Percentiles rank a stretch among this genome's conserved stretches.
Evolutionary conservation across 192 early-diverging fungal species (phyloP).

Genomic region (Coemansia sp.): DNA sequence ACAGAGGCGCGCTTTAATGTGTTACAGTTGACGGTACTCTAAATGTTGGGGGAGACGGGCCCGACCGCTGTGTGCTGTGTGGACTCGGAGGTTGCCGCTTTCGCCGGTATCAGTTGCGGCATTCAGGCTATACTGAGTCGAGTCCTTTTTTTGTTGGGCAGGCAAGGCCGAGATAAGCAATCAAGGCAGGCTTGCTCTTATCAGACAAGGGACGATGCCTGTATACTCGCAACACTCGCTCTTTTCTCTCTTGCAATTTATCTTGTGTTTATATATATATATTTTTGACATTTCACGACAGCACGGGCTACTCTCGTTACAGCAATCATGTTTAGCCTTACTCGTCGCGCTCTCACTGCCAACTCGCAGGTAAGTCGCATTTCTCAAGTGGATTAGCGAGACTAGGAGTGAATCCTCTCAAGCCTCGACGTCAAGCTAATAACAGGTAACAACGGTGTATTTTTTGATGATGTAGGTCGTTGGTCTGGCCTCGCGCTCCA

Average conservation of each 20-base stretch:
- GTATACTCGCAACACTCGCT: background rate
- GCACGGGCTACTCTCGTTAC: background rate
- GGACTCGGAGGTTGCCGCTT: conserved; percentile 1
- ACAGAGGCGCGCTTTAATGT: too few relatives aligned
- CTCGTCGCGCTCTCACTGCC: conserved; percentile 31
- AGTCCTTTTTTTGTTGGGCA: background rate
- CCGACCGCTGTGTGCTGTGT: background rate
- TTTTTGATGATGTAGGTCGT: conserved; percentile 16
- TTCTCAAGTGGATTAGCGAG: background rate
- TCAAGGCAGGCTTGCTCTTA: background rate
- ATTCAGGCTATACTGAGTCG: background rate
- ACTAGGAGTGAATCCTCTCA: background rate
- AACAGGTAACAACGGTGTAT: background rate
- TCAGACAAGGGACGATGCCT: conserved; percentile 5
- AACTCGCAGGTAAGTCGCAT: conserved; percentile 30
- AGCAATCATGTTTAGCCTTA: conserved; percentile 39
- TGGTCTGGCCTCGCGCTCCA: conserved; percentile 30
- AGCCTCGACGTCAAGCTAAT: background rate
- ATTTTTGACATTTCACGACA: conserved; percentile 2
- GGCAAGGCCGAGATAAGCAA: background rate
- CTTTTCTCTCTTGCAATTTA: background rate
- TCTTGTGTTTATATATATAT: conserved; percentile 4
- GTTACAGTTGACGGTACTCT: background rate
- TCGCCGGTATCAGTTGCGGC: background rate
- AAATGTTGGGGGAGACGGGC: background rate